Conservation (phyloP, 129 eudicot genomes). For the Helichrysum umbraculigerum region DNA sequence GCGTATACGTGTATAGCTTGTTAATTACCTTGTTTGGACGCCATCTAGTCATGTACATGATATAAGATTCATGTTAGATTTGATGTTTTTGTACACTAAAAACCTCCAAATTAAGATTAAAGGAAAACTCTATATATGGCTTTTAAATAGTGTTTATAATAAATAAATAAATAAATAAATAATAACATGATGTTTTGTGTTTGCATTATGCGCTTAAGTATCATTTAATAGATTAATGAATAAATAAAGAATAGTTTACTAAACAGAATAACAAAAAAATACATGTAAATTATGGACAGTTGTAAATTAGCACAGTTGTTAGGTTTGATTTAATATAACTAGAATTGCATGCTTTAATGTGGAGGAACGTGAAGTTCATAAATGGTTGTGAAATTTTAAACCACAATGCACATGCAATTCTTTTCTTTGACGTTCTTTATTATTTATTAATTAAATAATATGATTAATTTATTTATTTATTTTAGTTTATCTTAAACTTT, state of each 20-base stretch:
- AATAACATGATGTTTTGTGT: background rate
- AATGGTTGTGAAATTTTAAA: constrained; percentile 41
- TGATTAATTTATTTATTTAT: constrained; percentile 15
- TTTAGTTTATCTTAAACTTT: constrained; percentile 9
- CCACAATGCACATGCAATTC: constrained; percentile 47
- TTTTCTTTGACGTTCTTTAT: constrained; percentile 39
- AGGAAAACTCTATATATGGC: no score
- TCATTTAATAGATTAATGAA: background rate
- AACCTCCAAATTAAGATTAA: background rate
- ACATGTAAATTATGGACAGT: constrained; percentile 24
- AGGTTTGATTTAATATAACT: constrained; percentile 39
- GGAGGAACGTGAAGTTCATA: constrained; percentile 49
- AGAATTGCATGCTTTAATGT: constrained; percentile 40
- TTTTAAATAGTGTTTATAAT: no score
- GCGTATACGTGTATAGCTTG: background rate
- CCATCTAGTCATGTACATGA: background rate
- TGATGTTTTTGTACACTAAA: background rate
- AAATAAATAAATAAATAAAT: background rate
- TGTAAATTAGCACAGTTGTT: no score
- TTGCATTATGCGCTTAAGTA: background rate
- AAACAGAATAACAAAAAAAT: background rate
- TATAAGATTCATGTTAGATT: background rate
- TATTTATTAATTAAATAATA: background rate
- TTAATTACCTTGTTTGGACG: background rate
- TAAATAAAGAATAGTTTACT: background rate